These are phyloP conservation scores for Acanthochlamys bracteata DNA, from an alignment of 106 monocot genomes.

Conservation along the genomic window DNA sequence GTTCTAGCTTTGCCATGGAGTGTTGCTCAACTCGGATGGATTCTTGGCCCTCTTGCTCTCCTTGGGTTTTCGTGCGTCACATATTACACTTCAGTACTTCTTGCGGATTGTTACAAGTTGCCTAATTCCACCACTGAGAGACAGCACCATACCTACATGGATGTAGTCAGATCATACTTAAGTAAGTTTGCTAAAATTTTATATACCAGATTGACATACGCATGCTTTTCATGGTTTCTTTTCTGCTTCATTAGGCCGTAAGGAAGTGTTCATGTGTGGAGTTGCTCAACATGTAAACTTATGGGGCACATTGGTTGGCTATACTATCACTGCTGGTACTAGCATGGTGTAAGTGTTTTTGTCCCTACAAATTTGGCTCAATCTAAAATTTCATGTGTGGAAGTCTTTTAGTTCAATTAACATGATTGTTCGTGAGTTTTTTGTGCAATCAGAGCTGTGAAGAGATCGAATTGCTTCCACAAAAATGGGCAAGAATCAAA, in stretches of 20 bases:
- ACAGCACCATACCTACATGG: slow-evolving; percentile 51
- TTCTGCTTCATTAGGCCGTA: slow-evolving; percentile 5
- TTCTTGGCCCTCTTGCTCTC: slow-evolving; percentile 24
- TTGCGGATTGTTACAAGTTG: slow-evolving; percentile 39
- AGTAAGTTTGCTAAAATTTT: slow-evolving; percentile 11
- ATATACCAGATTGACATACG: not conserved
- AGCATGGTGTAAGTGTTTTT: slow-evolving; percentile 56
- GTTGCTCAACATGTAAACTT: slow-evolving; percentile 56
- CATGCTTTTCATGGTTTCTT: not conserved
- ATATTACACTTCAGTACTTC: slow-evolving; percentile 38
- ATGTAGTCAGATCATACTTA: slow-evolving; percentile 46
- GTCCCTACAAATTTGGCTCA: too few relatives aligned
- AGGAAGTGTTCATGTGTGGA: slow-evolving; percentile 61
- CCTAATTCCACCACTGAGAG: slow-evolving; percentile 33
- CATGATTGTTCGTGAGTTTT: too few relatives aligned
- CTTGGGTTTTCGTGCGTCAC: slow-evolving; percentile 36
- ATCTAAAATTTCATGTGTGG: too few relatives aligned
- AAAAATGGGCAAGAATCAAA: slow-evolving; percentile 19
- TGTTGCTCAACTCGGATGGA: slow-evolving; percentile 35
- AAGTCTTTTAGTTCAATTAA: too few relatives aligned
- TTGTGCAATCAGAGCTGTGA: slow-evolving; percentile 33
- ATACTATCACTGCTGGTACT: slow-evolving; percentile 53
- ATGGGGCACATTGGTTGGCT: slow-evolving; percentile 72
- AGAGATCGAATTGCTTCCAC: slow-evolving; percentile 33
- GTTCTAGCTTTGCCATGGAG: slow-evolving; percentile 35